Percentiles rank a stretch among this genome's conserved stretches.
Conservation (phyloP, 106 monocot genomes). For the Triglochin maritima region DNA sequence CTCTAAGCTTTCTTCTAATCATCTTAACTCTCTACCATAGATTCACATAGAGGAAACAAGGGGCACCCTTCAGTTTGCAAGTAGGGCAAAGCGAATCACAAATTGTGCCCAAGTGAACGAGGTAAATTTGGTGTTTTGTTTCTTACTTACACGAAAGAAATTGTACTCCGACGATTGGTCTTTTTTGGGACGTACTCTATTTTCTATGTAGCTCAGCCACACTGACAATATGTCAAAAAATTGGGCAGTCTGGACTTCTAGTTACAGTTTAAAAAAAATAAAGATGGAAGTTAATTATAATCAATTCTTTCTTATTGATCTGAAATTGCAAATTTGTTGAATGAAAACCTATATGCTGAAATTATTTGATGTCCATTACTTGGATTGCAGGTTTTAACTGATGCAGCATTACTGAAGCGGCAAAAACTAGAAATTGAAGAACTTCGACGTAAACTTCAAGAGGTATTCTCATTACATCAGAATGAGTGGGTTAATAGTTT, state of each 20-base stretch:
- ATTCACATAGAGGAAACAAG: conserved; percentile 84
- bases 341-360: too few species aligned
- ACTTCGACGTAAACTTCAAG: conserved; percentile 76
- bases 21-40: conserved; percentile 15
- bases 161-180: neutral
- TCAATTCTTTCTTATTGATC: too few species aligned
- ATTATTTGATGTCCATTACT: neutral
- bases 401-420: conserved; percentile 83
- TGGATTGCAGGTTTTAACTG: conserved; percentile 66
- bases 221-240: too few species aligned
- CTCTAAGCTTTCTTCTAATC: neutral
- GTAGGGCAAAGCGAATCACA: conserved; percentile 88
- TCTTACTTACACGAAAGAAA: neutral
- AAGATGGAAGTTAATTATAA: neutral
- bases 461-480: conserved; percentile 4
- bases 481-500: neutral
- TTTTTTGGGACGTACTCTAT: too few species aligned
- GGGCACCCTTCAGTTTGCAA: conserved; percentile 93
- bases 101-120: conserved; percentile 99
- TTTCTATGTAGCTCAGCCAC: too few species aligned
- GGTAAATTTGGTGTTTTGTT: conserved; percentile 22
- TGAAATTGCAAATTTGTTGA: too few species aligned
- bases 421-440: conserved; percentile 96
- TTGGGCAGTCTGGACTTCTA: too few species aligned
- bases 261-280: neutral